These are phyloP conservation scores for Yarrowia sp. DNA, from an alignment of 805 yeast genomes.

Conservation along the genomic window DNA sequence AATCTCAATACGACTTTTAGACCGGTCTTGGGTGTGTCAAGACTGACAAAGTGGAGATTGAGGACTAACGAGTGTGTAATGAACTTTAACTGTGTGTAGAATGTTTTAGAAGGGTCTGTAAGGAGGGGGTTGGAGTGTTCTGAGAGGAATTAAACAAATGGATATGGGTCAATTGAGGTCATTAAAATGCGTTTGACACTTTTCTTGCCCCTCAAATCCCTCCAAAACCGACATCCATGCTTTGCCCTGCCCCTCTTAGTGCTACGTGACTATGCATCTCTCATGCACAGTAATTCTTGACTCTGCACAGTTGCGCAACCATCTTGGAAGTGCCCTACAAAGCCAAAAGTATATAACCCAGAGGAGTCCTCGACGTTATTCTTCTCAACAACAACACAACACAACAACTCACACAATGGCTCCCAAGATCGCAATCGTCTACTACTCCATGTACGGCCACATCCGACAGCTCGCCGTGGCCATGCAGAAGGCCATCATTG, in stretches of 20 bases:
- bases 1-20: neutral
- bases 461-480: slow-evolving; percentile 65
- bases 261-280: neutral
- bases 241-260: neutral
- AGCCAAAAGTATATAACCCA: neutral
- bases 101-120: neutral
- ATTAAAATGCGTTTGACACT: neutral
- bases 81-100: neutral
- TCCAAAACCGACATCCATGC: neutral
- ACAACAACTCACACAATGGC: slow-evolving; percentile 35
- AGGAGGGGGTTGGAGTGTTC: neutral
- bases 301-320: slow-evolving; percentile 12
- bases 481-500: slow-evolving; percentile 65
- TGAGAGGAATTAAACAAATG: no score
- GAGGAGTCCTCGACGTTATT: neutral
- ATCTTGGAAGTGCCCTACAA: neutral
- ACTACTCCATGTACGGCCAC: slow-evolving; percentile 82
- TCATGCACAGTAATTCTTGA: slow-evolving; percentile 6
- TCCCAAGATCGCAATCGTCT: slow-evolving; percentile 67
- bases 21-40: neutral
- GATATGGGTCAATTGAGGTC: neutral
- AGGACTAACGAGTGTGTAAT: neutral
- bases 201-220: no score
- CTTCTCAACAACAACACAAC: neutral
- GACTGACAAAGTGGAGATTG: neutral